Conservation (phyloP, 768 basidiomycete genomes). For the Suillus hirtellus region DNA sequence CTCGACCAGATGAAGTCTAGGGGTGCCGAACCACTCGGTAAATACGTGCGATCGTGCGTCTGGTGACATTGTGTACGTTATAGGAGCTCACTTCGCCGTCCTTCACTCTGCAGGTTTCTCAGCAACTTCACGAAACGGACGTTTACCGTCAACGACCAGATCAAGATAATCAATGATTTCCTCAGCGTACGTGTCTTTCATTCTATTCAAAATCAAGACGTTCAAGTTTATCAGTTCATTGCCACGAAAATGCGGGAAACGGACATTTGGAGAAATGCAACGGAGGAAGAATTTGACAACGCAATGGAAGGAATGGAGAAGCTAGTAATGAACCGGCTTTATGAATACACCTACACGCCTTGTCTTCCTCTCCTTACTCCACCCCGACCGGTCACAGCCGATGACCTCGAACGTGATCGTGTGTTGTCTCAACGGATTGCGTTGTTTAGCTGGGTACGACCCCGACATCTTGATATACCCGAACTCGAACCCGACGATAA, state of each 20-base stretch:
- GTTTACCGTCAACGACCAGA: conserved; percentile 90
- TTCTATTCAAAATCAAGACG: not conserved
- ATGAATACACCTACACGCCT: conserved; percentile 95
- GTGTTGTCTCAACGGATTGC: conserved; percentile 87
- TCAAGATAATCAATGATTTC: conserved; percentile 95
- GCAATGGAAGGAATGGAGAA: conserved; percentile 99
- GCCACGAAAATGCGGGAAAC: conserved; percentile 80
- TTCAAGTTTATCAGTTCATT: conserved; percentile 68
- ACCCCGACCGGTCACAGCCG: conserved; percentile 80
- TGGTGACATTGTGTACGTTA: conserved; percentile 6
- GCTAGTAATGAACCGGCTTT: conserved; percentile 96
- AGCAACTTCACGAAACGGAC: conserved; percentile 91
- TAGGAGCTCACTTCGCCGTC: conserved; percentile 2
- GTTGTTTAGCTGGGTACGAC: conserved; percentile 88
- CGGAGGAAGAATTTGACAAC: conserved; percentile 89
- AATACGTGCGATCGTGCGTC: conserved; percentile 92
- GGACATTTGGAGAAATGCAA: conserved; percentile 79
- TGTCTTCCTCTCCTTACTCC: conserved; percentile 66
- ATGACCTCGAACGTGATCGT: conserved; percentile 95
- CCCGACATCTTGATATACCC: conserved; percentile 88
- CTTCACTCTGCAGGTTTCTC: conserved; percentile 62
- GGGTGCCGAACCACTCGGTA: conserved; percentile 88
- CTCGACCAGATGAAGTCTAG: conserved; percentile 91
- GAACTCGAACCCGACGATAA: conserved; percentile 58
- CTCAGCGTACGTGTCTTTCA: conserved; percentile 52